phyloP scores from a whole-genome alignment of 2,329 filamentous ascomycete species.

The Teratosphaeria gauchensis region DNA sequence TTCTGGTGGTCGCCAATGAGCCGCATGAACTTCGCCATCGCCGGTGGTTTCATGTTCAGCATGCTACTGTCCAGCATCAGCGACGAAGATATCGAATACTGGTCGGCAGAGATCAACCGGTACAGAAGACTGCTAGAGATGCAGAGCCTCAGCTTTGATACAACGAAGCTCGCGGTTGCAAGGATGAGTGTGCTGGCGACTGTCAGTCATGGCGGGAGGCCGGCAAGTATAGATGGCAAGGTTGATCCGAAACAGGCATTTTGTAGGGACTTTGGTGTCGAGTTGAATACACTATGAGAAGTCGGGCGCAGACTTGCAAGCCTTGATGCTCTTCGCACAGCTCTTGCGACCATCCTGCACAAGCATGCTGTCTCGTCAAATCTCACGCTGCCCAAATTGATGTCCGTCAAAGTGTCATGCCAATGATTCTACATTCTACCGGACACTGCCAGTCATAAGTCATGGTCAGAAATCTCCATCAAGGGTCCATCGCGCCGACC shows the following conservation, averaged over 20 bases:
- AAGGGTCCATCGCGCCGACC: too few relatives aligned
- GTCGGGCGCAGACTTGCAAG: background rate
- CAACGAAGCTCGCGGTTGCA: conserved; percentile 11
- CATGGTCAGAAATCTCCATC: too few relatives aligned
- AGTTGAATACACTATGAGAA: conserved; percentile 9
- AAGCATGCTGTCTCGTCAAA: too few relatives aligned
- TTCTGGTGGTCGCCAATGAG: conserved; percentile 17
- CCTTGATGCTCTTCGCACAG: too few relatives aligned
- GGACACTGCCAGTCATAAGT: too few relatives aligned
- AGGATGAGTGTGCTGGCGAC: conserved; percentile 13
- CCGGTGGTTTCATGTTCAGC: conserved; percentile 13
- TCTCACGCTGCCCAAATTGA: too few relatives aligned
- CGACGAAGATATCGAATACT: conserved; percentile 12
- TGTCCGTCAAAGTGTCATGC: too few relatives aligned
- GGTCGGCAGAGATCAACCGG: conserved; percentile 12
- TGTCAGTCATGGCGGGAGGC: conserved; percentile 5
- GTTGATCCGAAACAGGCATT: conserved; percentile 12
- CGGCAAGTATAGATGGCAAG: conserved; percentile 1
- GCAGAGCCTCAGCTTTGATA: conserved; percentile 15
- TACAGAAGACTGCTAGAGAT: conserved; percentile 14
- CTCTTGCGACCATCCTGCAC: too few relatives aligned
- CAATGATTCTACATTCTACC: too few relatives aligned
- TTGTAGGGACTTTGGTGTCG: conserved; percentile 14
- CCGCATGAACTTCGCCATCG: conserved; percentile 15
- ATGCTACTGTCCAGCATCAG: conserved; percentile 13